Evolutionary conservation across 176 grass and related monocot genomes (phyloP).

Genomic region (Carex kokanica): DNA sequence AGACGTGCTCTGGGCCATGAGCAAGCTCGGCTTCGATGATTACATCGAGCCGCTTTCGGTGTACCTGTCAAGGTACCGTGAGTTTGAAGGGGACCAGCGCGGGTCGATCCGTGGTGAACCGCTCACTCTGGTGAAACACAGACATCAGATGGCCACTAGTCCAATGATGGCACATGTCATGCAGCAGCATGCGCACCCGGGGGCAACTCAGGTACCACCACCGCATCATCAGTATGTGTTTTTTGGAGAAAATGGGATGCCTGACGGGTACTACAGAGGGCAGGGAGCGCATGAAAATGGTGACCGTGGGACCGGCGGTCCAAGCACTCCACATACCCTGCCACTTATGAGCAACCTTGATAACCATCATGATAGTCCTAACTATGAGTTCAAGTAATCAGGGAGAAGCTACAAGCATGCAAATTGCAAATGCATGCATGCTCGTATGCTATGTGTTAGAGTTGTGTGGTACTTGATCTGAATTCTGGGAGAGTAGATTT

Average conservation of each 20-base stretch:
- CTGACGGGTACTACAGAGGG: neutral
- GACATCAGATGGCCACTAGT: neutral
- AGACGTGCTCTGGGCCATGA: constrained; percentile 71
- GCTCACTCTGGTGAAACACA: neutral
- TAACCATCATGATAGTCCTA: constrained; percentile 18
- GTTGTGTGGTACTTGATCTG: neutral
- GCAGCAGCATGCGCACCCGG: neutral
- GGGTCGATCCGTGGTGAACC: neutral
- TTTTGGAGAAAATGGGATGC: constrained; percentile 14
- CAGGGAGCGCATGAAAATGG: neutral
- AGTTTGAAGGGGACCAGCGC: constrained; percentile 22
- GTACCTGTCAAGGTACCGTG: constrained; percentile 46
- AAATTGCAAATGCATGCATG: neutral
- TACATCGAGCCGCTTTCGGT: constrained; percentile 39
- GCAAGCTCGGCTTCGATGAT: constrained; percentile 59
- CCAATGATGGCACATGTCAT: constrained; percentile 13
- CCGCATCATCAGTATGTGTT: constrained; percentile 2
- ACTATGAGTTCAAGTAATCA: constrained; percentile 17
- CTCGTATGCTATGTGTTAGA: neutral
- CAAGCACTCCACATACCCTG: constrained; percentile 14
- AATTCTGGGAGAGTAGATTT: neutral
- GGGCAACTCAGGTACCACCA: neutral
- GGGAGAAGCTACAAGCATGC: neutral
- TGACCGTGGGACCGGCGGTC: neutral
- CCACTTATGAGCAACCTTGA: constrained; percentile 24